Evolutionary conservation across 768 basidiomycete genomes (phyloP).

Genomic region (Polyporus arcularius): DNA sequence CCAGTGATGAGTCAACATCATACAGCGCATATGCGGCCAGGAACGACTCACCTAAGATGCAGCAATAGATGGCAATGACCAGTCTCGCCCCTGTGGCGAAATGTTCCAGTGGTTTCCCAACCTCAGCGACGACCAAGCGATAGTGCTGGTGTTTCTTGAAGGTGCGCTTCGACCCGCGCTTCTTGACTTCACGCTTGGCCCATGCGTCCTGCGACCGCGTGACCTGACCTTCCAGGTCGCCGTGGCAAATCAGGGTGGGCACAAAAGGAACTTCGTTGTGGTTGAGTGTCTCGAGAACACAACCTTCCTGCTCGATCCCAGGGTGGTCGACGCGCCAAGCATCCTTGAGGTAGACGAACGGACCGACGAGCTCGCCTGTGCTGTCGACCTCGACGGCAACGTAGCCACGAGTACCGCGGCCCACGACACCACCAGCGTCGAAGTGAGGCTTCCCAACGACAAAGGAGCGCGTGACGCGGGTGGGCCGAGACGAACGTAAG

Average conservation of each 20-base stretch:
- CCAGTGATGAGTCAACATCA: not conserved
- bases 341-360: constrained; percentile 19
- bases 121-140: constrained; percentile 16
- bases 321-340: constrained; percentile 5
- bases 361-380: not conserved
- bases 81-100: not conserved
- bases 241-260: constrained; percentile 6
- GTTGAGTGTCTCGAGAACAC: constrained; percentile 1
- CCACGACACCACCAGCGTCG: not conserved
- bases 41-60: not conserved
- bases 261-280: not conserved
- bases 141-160: constrained; percentile 16
- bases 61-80: not conserved
- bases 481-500: too few species aligned
- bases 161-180: not conserved
- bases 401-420: constrained; percentile 15
- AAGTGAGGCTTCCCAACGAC: constrained; percentile 12
- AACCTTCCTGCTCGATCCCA: constrained; percentile 2
- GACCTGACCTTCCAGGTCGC: constrained; percentile 1
- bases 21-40: not conserved
- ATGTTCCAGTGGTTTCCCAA: constrained; percentile 7
- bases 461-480: not conserved
- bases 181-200: not conserved
- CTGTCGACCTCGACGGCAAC: constrained; percentile 11
- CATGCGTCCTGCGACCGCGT: not conserved